These are phyloP conservation scores for Suillus alpinus DNA, from an alignment of 768 basidiomycete genomes.

Conservation along the genomic window DNA sequence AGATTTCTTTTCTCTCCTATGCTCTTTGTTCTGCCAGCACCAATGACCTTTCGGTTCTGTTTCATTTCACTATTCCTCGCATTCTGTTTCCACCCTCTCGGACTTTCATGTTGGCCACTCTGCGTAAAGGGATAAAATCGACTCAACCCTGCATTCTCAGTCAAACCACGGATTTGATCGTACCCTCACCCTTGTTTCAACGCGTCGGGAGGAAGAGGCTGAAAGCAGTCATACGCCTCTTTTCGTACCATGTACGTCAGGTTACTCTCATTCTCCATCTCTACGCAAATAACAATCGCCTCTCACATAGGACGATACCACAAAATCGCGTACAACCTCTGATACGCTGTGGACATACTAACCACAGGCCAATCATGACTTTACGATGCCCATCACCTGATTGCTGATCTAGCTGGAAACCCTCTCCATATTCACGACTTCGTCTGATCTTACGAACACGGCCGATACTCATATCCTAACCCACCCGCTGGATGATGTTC, in stretches of 20 bases:
- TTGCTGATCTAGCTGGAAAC: not conserved
- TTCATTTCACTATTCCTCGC: no score
- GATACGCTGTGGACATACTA: not conserved
- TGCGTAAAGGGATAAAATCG: slow-evolving; percentile 6
- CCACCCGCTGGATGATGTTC: not conserved
- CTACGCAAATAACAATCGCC: not conserved
- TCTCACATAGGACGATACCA: not conserved
- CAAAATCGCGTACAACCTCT: not conserved
- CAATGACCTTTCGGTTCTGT: not conserved
- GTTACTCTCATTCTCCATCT: not conserved
- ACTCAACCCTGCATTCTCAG: slow-evolving; percentile 31
- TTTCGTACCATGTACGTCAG: not conserved
- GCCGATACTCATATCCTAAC: not conserved
- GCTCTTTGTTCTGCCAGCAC: not conserved
- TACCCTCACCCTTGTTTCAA: slow-evolving; percentile 54
- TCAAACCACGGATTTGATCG: slow-evolving; percentile 77
- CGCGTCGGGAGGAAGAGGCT: slow-evolving; percentile 50
- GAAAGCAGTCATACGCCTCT: slow-evolving; percentile 16
- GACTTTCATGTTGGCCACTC: slow-evolving; percentile 1
- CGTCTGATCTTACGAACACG: not conserved
- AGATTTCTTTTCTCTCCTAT: not conserved
- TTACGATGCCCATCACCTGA: not conserved
- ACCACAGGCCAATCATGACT: not conserved
- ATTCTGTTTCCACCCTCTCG: not conserved
- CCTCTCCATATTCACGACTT: not conserved